These are phyloP conservation scores for Scenedesmus sp. DNA, from an alignment of 163 green algal genomes.

Conservation along the genomic window DNA sequence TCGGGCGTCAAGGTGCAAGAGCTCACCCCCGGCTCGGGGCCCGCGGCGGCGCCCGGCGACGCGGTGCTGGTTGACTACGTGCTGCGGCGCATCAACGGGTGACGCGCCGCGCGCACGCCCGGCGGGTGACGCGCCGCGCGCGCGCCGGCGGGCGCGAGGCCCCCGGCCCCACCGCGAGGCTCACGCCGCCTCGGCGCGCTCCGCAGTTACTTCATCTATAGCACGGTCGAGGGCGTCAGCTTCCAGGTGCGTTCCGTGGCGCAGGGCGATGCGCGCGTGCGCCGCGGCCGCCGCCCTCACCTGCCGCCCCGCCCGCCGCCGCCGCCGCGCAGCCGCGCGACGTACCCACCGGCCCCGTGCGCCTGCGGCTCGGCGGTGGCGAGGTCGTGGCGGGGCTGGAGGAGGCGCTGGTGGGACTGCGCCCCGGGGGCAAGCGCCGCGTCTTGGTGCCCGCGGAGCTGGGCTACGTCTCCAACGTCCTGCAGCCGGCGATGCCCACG, in stretches of 20 bases:
- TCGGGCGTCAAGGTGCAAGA: conserved; percentile 74
- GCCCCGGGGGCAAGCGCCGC: conserved; percentile 68
- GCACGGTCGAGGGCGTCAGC: conserved; percentile 69
- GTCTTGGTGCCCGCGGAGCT: conserved; percentile 70
- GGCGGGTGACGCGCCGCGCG: background rate
- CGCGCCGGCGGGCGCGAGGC: no score
- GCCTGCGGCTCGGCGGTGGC: conserved; percentile 53
- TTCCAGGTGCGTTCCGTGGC: no score
- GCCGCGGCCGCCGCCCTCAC: no score
- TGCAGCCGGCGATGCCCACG: conserved; percentile 76
- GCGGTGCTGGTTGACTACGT: conserved; percentile 78
- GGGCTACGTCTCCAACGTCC: conserved; percentile 61
- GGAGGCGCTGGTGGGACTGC: conserved; percentile 56
- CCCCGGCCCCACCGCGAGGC: no score
- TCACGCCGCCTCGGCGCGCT: no score
- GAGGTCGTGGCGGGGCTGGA: conserved; percentile 50
- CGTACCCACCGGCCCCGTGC: conserved; percentile 74
- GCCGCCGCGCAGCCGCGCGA: conserved; percentile 84
- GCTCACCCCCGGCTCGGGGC: conserved; percentile 54
- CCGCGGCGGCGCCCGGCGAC: conserved; percentile 59
- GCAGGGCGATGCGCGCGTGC: no score
- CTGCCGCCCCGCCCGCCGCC: no score
- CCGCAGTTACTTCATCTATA: no score
- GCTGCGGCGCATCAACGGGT: conserved; percentile 74
- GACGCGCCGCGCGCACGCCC: background rate